Evolutionary conservation across 495 filamentous ascomycete species (phyloP), one percentile per base, ranked within the genome.

Genomic region (Podospora appendiculata): DNA sequence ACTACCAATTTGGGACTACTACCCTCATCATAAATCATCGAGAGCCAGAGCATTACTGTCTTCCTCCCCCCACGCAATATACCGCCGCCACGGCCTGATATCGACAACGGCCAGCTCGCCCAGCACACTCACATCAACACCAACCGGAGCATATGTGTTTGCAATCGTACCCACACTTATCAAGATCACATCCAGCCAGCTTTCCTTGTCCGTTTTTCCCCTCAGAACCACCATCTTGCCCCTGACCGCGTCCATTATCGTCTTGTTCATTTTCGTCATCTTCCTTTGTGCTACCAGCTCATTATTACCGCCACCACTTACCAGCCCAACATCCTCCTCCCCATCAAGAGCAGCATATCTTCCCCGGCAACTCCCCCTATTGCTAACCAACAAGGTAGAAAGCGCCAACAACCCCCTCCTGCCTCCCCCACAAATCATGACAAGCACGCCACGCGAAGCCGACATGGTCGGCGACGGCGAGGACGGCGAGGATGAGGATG

Each of bases 161-260:
- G 47, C 47, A 18, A 59, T 56, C 10, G 45, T 45, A 4, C 53
- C 57, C 6, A 56, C 32, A 0, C 53, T 50, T 3, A 48, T 14
- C 40, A 54, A 11, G 6, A 59, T 18, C 1, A 41, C 25, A 40
- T 33, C 50, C 13, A 39, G 4, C 36, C 48, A 51, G 18, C 25
- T 25, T 13, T 17, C 18, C 3, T 46, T 13, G 1, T 35, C 44
- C 25, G 13, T 7, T 34, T 16, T 8, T 14, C 13, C 13, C 36
- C 36, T 8, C 36, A 13, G 13, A 13, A 13, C 1, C 44, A 9
- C 41, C 17, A 25, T 25, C 25, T 14, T 43, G 25, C 25, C 25
- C 25, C 25, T 25, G 25, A 25, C 25, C 25, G 25, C 25, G 5
- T 25, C 25, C 25, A 25, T 25, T 5, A 25, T 25, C 2, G 2